Percentiles rank a stretch among this genome's conserved stretches.
These are phyloP conservation scores for Glonium stellatum DNA, from an alignment of 495 filamentous ascomycete species.

Conservation along the genomic window DNA sequence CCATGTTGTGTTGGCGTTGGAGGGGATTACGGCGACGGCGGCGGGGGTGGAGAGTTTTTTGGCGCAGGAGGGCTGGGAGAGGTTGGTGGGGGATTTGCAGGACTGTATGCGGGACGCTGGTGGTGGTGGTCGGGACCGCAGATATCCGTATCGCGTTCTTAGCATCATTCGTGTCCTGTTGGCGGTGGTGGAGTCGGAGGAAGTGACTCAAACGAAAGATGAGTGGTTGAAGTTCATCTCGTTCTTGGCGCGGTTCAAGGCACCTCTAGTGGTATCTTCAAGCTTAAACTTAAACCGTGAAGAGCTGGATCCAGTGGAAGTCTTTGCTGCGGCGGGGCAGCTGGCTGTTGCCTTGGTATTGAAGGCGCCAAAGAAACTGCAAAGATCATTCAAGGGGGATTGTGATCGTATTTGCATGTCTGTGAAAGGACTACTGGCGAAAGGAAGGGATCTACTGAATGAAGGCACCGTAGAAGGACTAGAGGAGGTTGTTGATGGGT, in stretches of 20 bases:
- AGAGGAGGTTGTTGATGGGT: conserved; percentile 1
- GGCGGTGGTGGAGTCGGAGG: conserved; percentile 40
- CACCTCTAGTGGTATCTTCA: conserved; percentile 29
- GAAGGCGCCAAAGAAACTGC: conserved; percentile 39
- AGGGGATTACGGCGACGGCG: conserved; percentile 42
- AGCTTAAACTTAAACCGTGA: conserved; percentile 6
- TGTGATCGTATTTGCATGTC: not conserved
- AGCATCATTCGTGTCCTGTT: conserved; percentile 46
- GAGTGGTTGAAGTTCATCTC: conserved; percentile 38
- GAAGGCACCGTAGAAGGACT: not conserved
- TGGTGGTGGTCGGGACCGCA: too few species aligned
- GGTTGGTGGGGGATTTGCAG: conserved; percentile 43
- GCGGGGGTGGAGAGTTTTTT: conserved; percentile 43
- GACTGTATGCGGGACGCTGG: conserved; percentile 24
- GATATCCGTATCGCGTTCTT: not conserved
- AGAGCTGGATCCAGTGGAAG: conserved; percentile 34
- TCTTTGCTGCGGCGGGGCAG: conserved; percentile 45
- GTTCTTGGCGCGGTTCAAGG: conserved; percentile 34
- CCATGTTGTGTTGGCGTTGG: conserved; percentile 48
- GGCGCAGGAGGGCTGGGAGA: conserved; percentile 44
- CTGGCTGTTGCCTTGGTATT: conserved; percentile 44
- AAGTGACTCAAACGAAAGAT: conserved; percentile 34
- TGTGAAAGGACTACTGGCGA: not conserved
- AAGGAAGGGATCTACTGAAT: not conserved
- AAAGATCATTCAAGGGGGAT: not conserved